These are phyloP conservation scores for Teratosphaeria pseudoeucalypti DNA, from an alignment of 2,329 filamentous ascomycete species.

Conservation along the genomic window DNA sequence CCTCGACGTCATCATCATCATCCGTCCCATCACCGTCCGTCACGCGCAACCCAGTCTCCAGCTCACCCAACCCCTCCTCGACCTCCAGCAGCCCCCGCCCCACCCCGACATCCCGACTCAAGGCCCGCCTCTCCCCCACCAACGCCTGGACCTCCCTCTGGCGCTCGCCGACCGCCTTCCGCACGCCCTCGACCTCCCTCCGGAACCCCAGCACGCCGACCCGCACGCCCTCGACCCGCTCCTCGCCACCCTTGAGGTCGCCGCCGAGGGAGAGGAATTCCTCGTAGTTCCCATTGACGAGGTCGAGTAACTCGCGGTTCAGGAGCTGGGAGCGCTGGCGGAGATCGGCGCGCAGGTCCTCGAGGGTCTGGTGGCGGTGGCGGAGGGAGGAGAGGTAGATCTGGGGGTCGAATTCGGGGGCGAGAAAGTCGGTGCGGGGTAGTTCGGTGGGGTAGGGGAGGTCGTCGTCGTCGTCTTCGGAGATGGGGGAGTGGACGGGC, in stretches of 20 bases:
- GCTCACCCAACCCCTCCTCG: conserved; percentile 49
- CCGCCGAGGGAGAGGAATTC: conserved; percentile 77
- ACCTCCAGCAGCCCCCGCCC: conserved; percentile 56
- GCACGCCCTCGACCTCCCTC: conserved; percentile 68
- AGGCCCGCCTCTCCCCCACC: conserved; percentile 55
- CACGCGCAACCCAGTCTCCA: conserved; percentile 56
- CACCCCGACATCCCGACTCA: conserved; percentile 53
- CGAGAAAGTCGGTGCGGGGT: conserved; percentile 70
- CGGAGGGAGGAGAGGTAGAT: conserved; percentile 72
- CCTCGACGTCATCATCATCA: conserved; percentile 22
- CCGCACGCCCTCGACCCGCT: conserved; percentile 79
- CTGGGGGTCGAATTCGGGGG: conserved; percentile 65
- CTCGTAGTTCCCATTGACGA: conserved; percentile 92
- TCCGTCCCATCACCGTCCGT: conserved; percentile 17
- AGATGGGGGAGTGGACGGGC: neutral
- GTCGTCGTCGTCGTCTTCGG: neutral
- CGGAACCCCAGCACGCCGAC: conserved; percentile 79
- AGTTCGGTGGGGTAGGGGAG: conserved; percentile 1
- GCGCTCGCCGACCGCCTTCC: conserved; percentile 52
- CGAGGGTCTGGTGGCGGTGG: conserved; percentile 91
- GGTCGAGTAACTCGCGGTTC: conserved; percentile 76
- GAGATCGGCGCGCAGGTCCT: conserved; percentile 80
- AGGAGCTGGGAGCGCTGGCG: conserved; percentile 70
- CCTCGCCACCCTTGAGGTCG: conserved; percentile 76
- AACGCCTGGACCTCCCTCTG: conserved; percentile 53